phyloP scores from a whole-genome alignment of 164 flowering plant genomes.

The Vitis amurensis region DNA sequence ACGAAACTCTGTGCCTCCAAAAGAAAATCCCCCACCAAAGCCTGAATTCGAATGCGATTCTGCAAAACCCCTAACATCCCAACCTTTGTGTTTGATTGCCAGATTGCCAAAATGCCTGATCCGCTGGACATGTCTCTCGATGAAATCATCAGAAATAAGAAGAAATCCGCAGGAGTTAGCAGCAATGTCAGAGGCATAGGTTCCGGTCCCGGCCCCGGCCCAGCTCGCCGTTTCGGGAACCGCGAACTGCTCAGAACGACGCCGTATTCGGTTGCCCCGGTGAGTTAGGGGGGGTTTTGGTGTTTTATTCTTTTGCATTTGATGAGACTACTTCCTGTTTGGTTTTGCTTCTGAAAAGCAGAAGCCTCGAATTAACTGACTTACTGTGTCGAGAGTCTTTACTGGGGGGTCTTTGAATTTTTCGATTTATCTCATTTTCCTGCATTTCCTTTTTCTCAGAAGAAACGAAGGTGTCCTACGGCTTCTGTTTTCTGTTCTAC shows the following conservation, averaged over 20 bases:
- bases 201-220: slow-evolving; percentile 22
- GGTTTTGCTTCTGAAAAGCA: background rate
- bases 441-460: too few species aligned
- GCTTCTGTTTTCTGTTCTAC: background rate
- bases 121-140: slow-evolving; percentile 42
- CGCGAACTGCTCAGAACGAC: slow-evolving; percentile 14
- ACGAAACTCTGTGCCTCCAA: background rate
- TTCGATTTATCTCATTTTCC: too few species aligned
- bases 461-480: too few species aligned
- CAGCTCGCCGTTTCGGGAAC: slow-evolving; percentile 16
- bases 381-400: too few species aligned
- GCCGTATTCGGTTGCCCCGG: slow-evolving; percentile 24
- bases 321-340: background rate
- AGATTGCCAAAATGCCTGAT: slow-evolving; percentile 22
- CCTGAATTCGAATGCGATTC: too few species aligned
- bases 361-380: background rate
- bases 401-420: too few species aligned
- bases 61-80: background rate
- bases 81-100: background rate
- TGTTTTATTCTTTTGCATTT: background rate
- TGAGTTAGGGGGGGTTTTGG: background rate
- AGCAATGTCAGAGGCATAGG: background rate
- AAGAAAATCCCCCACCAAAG: background rate
- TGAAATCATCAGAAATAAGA: slow-evolving; percentile 27
- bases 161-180: slow-evolving; percentile 7